Base-by-base conservation (phyloP, 2,329 filamentous ascomycete species). In the Talaromyces albobiverticillius region DNA sequence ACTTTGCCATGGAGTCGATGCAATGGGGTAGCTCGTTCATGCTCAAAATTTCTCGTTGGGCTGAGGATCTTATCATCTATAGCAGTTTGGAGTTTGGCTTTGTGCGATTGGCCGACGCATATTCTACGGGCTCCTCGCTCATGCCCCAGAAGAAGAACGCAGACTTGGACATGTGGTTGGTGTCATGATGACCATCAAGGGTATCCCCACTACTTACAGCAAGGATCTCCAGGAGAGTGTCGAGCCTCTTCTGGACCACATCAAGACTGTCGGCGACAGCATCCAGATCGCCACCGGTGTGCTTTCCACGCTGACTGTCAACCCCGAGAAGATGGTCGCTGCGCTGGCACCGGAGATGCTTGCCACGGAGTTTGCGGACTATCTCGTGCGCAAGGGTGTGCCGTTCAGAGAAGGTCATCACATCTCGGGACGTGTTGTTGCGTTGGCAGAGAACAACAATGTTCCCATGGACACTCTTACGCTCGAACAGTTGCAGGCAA, bases 181-280 rank as follows among this genome's bases (percentile, higher is more conserved):
- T 34, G 74, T 94, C 60, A 90, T 90, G 81, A 86, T 85, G 75
- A 89, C 85, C 34, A 72, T 86, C 71, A 87, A 88, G 71, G 87
- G 87, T 53, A 82, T 94, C 25, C 88, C 89, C 2, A 88, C 82
- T 41, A 90, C 88, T 3, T 95, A 95, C 78, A 93, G 95, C 78
- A 95, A 95, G 74, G 90, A 95, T 70, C 74, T 95, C n/a, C 90
- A 96, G 73, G 90, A 95, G 74, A 87, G 84, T 55, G 86, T 89
- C 58, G 88, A 95, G 78, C 87, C 88, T n/a, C 84, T 95, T 74
- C 82, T 95, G 46, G 89, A 95, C 71, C 83, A 86, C 68, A 82
- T 92, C 71, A 89, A 91, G 80, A 93, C 89, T 5, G 80, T 94
- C 58, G 82, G 81, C 54, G 88, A 95, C 76, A 90, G 87, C 66